phyloP scores from a whole-genome alignment of 2,329 filamentous ascomycete species.

The Pseudopyrenochaeta lycopersici region DNA sequence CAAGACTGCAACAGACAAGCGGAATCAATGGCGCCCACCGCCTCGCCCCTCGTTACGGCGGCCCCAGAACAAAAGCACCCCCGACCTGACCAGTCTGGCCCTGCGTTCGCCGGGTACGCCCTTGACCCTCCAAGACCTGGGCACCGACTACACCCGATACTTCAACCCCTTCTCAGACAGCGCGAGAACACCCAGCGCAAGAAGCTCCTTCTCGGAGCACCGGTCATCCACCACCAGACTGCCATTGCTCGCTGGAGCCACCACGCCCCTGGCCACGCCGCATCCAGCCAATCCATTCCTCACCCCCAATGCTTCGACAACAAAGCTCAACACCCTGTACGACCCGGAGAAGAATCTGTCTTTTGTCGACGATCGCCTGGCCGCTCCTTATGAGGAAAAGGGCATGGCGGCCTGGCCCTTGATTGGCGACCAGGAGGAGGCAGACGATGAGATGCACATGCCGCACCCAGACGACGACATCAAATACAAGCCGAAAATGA shows the following conservation, averaged over 20 bases:
- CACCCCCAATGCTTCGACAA: slow-evolving; percentile 41
- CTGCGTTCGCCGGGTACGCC: slow-evolving; percentile 23
- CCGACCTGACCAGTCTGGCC: slow-evolving; percentile 22
- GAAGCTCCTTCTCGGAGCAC: slow-evolving; percentile 30
- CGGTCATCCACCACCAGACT: slow-evolving; percentile 5
- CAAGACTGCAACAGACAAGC: slow-evolving; percentile 2
- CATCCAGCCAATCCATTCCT: slow-evolving; percentile 33
- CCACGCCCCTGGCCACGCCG: slow-evolving; percentile 21
- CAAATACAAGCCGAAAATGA: slow-evolving; percentile 52
- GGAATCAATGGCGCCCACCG: slow-evolving; percentile 13
- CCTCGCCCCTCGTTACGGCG: slow-evolving; percentile 21
- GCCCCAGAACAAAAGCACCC: slow-evolving; percentile 22
- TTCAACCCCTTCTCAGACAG: slow-evolving; percentile 44
- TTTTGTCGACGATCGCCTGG: slow-evolving; percentile 58
- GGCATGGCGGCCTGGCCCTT: slow-evolving; percentile 55
- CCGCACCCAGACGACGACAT: slow-evolving; percentile 61
- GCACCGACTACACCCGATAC: slow-evolving; percentile 48
- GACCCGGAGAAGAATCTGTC: slow-evolving; percentile 46
- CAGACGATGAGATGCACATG: slow-evolving; percentile 64
- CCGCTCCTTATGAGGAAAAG: slow-evolving; percentile 54
- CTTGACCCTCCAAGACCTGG: slow-evolving; percentile 41
- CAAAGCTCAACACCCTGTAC: slow-evolving; percentile 29
- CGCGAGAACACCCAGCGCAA: slow-evolving; percentile 26
- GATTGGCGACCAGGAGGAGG: slow-evolving; percentile 60
- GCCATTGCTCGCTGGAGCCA: slow-evolving; percentile 15